Percentiles rank a stretch among this genome's conserved stretches.
phyloP scores from a whole-genome alignment of 352 stramenopile species.

The Globisporangium apiculatum region DNA sequence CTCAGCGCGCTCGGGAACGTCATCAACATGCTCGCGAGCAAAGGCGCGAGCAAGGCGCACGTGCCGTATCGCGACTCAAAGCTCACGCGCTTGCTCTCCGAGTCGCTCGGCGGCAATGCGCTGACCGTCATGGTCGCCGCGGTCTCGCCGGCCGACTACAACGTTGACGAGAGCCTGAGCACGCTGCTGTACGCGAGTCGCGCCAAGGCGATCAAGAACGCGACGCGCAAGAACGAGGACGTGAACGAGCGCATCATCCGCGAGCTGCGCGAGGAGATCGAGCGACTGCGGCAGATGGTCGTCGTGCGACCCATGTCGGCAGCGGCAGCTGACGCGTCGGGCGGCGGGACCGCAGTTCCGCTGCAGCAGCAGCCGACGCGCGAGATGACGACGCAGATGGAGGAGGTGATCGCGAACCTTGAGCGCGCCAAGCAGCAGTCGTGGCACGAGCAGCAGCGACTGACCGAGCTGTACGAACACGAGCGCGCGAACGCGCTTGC shows the following conservation, averaged over 20 bases:
- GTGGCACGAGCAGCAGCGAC: constrained; percentile 87
- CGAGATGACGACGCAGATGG: constrained; percentile 71
- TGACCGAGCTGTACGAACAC: constrained; percentile 80
- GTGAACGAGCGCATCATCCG: constrained; percentile 90
- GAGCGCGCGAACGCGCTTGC: constrained; percentile 82
- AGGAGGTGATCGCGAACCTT: constrained; percentile 81
- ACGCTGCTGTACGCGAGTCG: constrained; percentile 92
- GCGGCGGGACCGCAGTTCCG: neutral
- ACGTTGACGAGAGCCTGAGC: constrained; percentile 90
- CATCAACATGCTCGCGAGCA: constrained; percentile 85
- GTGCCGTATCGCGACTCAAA: constrained; percentile 91
- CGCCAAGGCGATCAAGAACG: constrained; percentile 91
- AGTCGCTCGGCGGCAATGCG: constrained; percentile 89
- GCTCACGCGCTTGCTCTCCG: constrained; percentile 85
- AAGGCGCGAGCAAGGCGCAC: constrained; percentile 42
- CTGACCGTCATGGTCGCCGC: constrained; percentile 93
- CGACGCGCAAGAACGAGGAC: constrained; percentile 84
- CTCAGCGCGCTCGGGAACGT: constrained; percentile 89
- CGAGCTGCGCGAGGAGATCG: constrained; percentile 90
- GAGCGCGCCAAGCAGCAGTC: constrained; percentile 84
- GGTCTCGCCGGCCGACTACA: constrained; percentile 89
- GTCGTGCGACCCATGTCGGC: constrained; percentile 40
- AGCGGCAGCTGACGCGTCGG: constrained; percentile 9
- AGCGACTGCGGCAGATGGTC: constrained; percentile 84
- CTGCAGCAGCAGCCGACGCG: constrained; percentile 7